Base-by-base conservation (phyloP, 202 grass and related monocot genomes). In the Setaria viridis region DNA sequence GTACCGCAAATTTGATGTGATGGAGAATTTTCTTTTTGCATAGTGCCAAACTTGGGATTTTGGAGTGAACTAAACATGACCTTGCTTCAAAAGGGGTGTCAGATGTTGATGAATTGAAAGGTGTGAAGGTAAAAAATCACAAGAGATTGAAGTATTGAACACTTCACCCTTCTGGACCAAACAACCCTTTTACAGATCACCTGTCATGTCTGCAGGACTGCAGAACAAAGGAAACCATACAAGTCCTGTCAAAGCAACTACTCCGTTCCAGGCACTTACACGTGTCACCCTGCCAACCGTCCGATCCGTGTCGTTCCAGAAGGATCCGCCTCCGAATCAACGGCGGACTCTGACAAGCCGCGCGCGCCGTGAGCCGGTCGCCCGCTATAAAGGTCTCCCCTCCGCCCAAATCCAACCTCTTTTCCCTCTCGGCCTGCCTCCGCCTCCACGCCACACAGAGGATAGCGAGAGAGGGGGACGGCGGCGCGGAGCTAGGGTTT, bases 401-500 rank as follows among this genome's bases (percentile, higher is more conserved):
- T 65, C 5, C 76, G 15, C 76, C 63, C 2, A 34, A 50, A 6
- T 34, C 56, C 16, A 58, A 14, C 64, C 48, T 66, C 46, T 65
- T 80, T 76, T 90, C 21, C 43, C 11, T 60, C 10, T 48, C 11
- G 20, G 25, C 17, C 74, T 56, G 32, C 30, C 62, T 32, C 33
- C 53, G 16, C 35, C 78, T 33, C 33, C 41, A 43, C 37, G 21
- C 85, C 76, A 13, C 67, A 35, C 25, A 74, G 6, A 45, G n/a
- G 79, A 45, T 30, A 8, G 57, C 29, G 57, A 55, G 66, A 55
- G 66, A 55, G 42, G 47, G 33, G 45, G 62, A n/a, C 75, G 87
- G 87, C 82, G 85, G 82, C 67, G 89, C 39, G 62, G 85, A 55
- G 63, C 87, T 92, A 81, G 85, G 85, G 71, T 91, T 91, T 88